Conservation (phyloP, 768 basidiomycete genomes). For the Russula virescens region DNA sequence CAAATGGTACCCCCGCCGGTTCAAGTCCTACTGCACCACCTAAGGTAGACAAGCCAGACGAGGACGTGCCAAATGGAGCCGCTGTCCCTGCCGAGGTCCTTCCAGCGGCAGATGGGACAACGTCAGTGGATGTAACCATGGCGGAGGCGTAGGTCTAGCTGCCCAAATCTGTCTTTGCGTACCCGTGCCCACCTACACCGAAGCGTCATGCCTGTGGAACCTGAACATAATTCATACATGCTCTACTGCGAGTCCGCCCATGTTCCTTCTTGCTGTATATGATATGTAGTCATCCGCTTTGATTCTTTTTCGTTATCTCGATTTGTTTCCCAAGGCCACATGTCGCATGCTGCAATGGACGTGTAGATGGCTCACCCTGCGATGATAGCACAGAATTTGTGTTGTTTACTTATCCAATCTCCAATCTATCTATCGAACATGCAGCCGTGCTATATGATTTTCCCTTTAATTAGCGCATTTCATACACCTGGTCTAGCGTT, state of each 20-base stretch:
- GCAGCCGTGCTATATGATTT: not conserved
- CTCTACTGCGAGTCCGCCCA: constrained; percentile 2
- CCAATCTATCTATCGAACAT: not conserved
- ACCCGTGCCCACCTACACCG: not conserved
- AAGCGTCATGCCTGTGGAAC: constrained; percentile 5
- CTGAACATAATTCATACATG: constrained; percentile 11
- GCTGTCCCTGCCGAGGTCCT: not conserved
- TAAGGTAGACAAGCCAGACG: constrained; percentile 13
- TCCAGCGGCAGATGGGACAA: constrained; percentile 19
- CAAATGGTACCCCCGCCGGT: constrained; percentile 15
- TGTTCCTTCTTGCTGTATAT: constrained; percentile 22
- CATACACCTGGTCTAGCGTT: too few species aligned
- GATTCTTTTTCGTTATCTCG: not conserved
- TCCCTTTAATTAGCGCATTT: too few species aligned
- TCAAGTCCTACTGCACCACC: constrained; percentile 19
- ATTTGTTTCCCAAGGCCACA: not conserved
- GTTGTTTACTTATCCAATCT: constrained; percentile 8
- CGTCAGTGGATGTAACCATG: constrained; percentile 21
- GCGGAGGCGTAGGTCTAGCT: constrained; percentile 9
- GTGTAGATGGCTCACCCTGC: constrained; percentile 2
- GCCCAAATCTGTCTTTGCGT: not conserved
- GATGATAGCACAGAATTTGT: not conserved
- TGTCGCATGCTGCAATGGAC: constrained; percentile 14
- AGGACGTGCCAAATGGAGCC: constrained; percentile 11
- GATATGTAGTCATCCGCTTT: constrained; percentile 13